A percentile compares a stretch with the other conserved stretches of the same genome.
These are phyloP conservation scores for Multifurca ochricompacta DNA, from an alignment of 768 basidiomycete species.

Conservation along the genomic window DNA sequence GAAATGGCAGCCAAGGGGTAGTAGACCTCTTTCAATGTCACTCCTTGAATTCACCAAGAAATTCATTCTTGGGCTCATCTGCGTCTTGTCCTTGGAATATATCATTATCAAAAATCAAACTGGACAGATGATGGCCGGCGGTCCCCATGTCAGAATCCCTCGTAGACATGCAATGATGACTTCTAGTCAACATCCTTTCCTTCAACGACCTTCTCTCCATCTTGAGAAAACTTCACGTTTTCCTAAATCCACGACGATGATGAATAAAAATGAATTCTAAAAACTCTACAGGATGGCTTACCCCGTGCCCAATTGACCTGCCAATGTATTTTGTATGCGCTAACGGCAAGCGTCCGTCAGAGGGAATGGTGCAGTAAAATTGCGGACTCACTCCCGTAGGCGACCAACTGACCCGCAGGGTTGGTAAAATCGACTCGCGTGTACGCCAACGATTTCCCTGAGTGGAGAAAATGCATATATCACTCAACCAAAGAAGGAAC, in stretches of 20 bases:
- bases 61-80: too few relatives aligned
- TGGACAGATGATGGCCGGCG: not conserved
- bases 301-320: constrained; percentile 45
- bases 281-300: constrained; percentile 26
- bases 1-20: too few relatives aligned
- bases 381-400: constrained; percentile 61
- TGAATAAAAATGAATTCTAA: constrained; percentile 34
- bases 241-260: constrained; percentile 35
- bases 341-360: constrained; percentile 26
- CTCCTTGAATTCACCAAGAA: too few relatives aligned
- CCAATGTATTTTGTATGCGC: constrained; percentile 86
- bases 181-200: constrained; percentile 44
- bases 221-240: constrained; percentile 71
- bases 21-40: too few relatives aligned
- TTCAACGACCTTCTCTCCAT: constrained; percentile 64
- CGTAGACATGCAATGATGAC: constrained; percentile 16
- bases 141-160: not conserved
- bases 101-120: too few relatives aligned
- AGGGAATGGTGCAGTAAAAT: not conserved
- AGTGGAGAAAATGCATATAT: not conserved
- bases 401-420: constrained; percentile 59
- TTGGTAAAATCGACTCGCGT: constrained; percentile 72
- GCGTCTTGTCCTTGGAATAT: too few relatives aligned
- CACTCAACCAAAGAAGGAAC: not conserved
- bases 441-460: constrained; percentile 75